These are phyloP conservation scores for Aspergillus sclerotiicarbonarius DNA, from an alignment of 495 filamentous ascomycete genomes.

Conservation along the genomic window DNA sequence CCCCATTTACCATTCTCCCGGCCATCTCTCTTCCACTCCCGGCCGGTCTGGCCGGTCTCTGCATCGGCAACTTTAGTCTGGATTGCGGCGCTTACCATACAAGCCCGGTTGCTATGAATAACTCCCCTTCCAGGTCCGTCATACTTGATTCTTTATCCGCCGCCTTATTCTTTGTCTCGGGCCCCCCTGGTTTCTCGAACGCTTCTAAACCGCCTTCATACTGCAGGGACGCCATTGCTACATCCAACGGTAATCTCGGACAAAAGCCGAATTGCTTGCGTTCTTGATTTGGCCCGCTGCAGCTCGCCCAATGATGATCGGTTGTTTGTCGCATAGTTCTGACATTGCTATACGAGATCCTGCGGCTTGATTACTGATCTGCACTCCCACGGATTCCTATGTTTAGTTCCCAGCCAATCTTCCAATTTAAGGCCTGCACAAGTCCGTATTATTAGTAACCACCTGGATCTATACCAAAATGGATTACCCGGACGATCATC, in stretches of 20 bases:
- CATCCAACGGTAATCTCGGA: not conserved
- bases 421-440: not conserved
- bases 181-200: not conserved
- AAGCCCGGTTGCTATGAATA: not conserved
- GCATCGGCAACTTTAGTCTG: slow-evolving; percentile 1
- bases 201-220: not conserved
- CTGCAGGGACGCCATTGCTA: not conserved
- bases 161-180: not conserved
- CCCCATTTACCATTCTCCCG: not conserved
- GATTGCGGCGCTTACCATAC: not conserved
- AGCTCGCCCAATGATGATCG: slow-evolving; percentile 14
- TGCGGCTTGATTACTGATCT: not conserved
- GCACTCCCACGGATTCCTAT: not conserved
- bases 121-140: not conserved
- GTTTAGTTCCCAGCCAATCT: not conserved
- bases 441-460: not conserved
- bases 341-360: not conserved
- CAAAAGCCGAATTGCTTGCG: not conserved
- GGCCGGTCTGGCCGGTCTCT: not conserved
- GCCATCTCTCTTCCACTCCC: not conserved
- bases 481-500: slow-evolving; percentile 24
- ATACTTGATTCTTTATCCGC: not conserved
- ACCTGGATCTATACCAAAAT: slow-evolving; percentile 13
- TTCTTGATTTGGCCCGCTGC: not conserved
- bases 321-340: not conserved